Evolutionary conservation across 305 asterid species (phyloP).

Genomic region (Striga hermonthica): DNA sequence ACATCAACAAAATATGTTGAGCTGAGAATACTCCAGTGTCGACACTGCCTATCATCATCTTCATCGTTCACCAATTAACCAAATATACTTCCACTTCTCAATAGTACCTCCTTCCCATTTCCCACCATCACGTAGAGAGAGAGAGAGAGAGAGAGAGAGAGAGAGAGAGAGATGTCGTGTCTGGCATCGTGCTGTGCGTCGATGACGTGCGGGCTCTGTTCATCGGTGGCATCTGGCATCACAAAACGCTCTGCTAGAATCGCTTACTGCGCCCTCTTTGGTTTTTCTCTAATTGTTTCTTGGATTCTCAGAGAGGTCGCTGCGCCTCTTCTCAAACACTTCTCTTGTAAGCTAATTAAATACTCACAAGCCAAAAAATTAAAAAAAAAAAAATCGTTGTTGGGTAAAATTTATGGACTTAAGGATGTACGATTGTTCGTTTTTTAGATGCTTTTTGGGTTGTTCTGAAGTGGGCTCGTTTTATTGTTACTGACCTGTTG

Average conservation of each 20-base stretch:
- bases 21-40: too few relatives aligned
- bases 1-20: too few relatives aligned
- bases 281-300: conserved; percentile 60
- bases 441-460: conserved; percentile 6
- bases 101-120: too few relatives aligned
- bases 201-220: conserved; percentile 85
- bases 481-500: background rate
- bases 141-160: conserved; percentile 3
- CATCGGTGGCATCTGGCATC: conserved; percentile 88
- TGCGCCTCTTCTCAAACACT: conserved; percentile 62
- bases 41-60: too few relatives aligned
- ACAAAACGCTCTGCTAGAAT: conserved; percentile 79
- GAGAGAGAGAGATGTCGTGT: conserved; percentile 57
- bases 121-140: too few relatives aligned
- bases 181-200: conserved; percentile 83
- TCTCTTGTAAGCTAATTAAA: conserved; percentile 49
- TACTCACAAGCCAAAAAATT: background rate
- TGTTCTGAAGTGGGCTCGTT: conserved; percentile 21
- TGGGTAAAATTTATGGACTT: conserved; percentile 18
- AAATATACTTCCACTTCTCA: too few relatives aligned
- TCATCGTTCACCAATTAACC: too few relatives aligned
- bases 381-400: background rate
- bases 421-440: conserved; percentile 21
- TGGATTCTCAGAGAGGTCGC: conserved; percentile 88
- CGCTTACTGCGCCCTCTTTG: conserved; percentile 78